Percentiles rank a stretch among this genome's conserved stretches.
These are phyloP conservation scores for Termitomyces sp. DNA, from an alignment of 768 basidiomycete genomes.

Conservation along the genomic window DNA sequence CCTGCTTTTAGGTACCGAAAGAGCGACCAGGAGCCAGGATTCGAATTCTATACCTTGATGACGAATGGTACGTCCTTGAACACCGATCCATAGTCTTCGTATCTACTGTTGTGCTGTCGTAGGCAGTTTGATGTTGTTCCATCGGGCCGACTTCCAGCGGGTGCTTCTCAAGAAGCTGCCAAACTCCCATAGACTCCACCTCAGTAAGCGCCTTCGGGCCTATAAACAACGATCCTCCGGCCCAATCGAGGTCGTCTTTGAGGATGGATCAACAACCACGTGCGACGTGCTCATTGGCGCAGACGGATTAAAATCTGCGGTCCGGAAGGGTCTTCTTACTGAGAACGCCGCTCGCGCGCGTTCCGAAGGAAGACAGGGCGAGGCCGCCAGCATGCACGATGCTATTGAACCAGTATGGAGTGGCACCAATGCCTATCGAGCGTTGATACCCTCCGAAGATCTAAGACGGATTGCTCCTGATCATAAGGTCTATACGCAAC, in stretches of 20 bases:
- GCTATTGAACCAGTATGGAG: slow-evolving; percentile 53
- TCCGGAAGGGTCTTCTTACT: slow-evolving; percentile 33
- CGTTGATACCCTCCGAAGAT: slow-evolving; percentile 48
- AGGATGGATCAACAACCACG: slow-evolving; percentile 52
- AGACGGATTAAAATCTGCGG: slow-evolving; percentile 61
- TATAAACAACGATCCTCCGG: slow-evolving; percentile 41
- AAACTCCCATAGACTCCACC: slow-evolving; percentile 38
- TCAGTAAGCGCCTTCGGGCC: slow-evolving; percentile 53
- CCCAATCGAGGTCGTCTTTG: slow-evolving; percentile 47
- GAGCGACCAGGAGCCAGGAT: slow-evolving; percentile 51
- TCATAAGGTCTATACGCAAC: slow-evolving; percentile 41
- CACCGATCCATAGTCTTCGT: not conserved
- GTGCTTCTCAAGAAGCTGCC: slow-evolving; percentile 48
- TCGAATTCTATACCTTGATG: slow-evolving; percentile 47
- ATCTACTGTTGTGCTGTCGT: slow-evolving; percentile 7
- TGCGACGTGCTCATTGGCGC: slow-evolving; percentile 69
- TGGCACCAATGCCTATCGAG: slow-evolving; percentile 54
- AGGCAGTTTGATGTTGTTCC: slow-evolving; percentile 52
- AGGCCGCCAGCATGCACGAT: slow-evolving; percentile 35
- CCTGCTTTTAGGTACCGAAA: slow-evolving; percentile 52
- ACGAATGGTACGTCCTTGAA: slow-evolving; percentile 44
- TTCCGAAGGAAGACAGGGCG: slow-evolving; percentile 26
- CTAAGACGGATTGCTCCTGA: slow-evolving; percentile 36
- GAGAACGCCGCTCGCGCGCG: slow-evolving; percentile 32
- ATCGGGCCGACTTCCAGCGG: slow-evolving; percentile 64